These are phyloP conservation scores for Aspergillus sp. DNA, from an alignment of 2,329 filamentous ascomycete genomes.

Conservation along the genomic window DNA sequence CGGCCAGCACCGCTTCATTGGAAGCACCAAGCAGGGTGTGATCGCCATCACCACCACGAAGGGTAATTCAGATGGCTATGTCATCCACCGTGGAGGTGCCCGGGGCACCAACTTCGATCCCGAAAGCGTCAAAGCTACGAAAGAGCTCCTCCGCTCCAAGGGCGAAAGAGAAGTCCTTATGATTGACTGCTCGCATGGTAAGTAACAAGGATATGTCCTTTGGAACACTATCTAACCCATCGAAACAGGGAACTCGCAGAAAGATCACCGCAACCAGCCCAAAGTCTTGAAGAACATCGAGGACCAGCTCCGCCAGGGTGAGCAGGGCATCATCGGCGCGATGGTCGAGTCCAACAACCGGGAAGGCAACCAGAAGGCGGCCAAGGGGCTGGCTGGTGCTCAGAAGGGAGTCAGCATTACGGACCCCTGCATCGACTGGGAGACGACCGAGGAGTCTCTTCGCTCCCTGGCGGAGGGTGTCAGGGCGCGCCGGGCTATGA, in stretches of 20 bases:
- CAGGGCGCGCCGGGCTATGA: slow-evolving; percentile 45
- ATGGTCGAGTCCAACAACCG: slow-evolving; percentile 99
- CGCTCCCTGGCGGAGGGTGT: slow-evolving; percentile 72
- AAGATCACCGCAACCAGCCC: slow-evolving; percentile 96
- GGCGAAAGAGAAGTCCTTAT: slow-evolving; percentile 70
- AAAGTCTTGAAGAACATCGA: slow-evolving; percentile 77
- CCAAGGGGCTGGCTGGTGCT: slow-evolving; percentile 72
- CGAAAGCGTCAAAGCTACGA: slow-evolving; percentile 72
- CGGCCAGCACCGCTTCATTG: slow-evolving; percentile 93
- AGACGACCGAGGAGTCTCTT: slow-evolving; percentile 73
- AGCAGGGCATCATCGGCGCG: slow-evolving; percentile 84
- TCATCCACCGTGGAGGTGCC: slow-evolving; percentile 85
- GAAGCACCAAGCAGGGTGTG: slow-evolving; percentile 91
- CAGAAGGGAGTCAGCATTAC: slow-evolving; percentile 96
- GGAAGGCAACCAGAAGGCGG: slow-evolving; percentile 81
- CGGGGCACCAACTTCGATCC: slow-evolving; percentile 91
- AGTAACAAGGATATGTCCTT: no score
- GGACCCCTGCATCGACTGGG: slow-evolving; percentile 92
- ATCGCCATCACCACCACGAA: slow-evolving; percentile 90
- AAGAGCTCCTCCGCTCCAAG: slow-evolving; percentile 65
- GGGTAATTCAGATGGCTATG: slow-evolving; percentile 95
- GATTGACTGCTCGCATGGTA: slow-evolving; percentile 93
- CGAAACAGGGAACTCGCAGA: slow-evolving; percentile 59
- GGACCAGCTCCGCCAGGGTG: slow-evolving; percentile 75
- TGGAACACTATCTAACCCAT: no score